Conservation (phyloP, 805 yeast species). For the Metschnikowia cerradonensis region DNA sequence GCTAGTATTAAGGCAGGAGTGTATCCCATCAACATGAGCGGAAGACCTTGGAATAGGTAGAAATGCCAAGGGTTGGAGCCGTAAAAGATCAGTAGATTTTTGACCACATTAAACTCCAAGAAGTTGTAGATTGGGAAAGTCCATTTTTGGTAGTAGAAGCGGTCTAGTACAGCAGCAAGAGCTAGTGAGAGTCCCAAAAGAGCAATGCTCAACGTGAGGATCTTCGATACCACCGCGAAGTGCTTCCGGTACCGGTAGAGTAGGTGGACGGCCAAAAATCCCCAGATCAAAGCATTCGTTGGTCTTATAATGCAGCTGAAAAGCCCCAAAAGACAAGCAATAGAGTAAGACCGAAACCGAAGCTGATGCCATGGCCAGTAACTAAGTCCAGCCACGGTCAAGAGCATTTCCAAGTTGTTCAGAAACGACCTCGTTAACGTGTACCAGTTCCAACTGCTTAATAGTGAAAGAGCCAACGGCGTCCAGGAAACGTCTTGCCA, state of each 20-base stretch:
- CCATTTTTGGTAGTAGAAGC: conserved; percentile 50
- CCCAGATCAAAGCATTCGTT: conserved; percentile 78
- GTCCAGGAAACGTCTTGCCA: conserved; percentile 35
- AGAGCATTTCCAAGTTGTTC: conserved; percentile 71
- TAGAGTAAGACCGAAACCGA: conserved; percentile 17
- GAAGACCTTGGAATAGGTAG: conserved; percentile 78
- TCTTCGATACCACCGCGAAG: conserved; percentile 23
- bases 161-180: conserved; percentile 39
- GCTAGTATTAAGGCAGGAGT: conserved; percentile 52
- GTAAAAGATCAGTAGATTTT: conserved; percentile 73
- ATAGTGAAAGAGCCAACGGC: conserved; percentile 48
- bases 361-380: conserved; percentile 63
- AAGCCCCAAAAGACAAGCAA: conserved; percentile 51
- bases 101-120: conserved; percentile 70
- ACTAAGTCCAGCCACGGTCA: conserved; percentile 62
- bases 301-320: conserved; percentile 75
- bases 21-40: conserved; percentile 64
- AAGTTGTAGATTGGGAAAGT: conserved; percentile 68
- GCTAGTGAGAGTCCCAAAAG: not conserved
- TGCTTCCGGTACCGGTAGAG: conserved; percentile 4
- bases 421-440: conserved; percentile 79
- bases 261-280: conserved; percentile 46
- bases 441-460: conserved; percentile 79
- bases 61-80: conserved; percentile 85
- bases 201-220: conserved; percentile 20